A percentile compares a stretch with the other conserved stretches of the same genome.
phyloP scores from a whole-genome alignment of 768 basidiomycete species.

The Calocybe cyanea region DNA sequence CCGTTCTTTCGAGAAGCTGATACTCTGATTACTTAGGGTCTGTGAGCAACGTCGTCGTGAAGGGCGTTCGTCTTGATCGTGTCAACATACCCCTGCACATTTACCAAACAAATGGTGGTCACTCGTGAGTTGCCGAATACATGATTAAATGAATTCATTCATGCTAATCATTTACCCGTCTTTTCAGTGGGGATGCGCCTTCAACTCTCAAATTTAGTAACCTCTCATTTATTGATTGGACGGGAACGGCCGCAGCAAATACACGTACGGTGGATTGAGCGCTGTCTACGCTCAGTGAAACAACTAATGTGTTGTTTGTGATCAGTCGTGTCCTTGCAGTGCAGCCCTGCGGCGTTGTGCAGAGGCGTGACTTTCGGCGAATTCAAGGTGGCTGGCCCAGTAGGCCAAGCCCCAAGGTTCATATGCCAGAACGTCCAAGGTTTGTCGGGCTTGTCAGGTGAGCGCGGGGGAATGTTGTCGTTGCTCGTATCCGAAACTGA shows the following conservation, averaged over 20 bases:
- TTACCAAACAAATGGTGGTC: conserved; percentile 48
- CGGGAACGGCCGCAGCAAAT: conserved; percentile 40
- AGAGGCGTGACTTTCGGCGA: conserved; percentile 36
- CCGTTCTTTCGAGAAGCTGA: no score
- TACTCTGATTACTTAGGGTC: conserved; percentile 29
- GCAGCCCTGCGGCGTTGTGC: conserved; percentile 45
- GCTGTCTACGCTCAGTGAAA: background rate
- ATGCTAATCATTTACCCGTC: no score
- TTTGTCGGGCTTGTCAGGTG: conserved; percentile 31
- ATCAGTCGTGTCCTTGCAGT: conserved; percentile 47
- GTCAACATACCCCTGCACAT: conserved; percentile 45
- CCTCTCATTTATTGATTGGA: conserved; percentile 43
- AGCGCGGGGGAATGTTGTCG: background rate
- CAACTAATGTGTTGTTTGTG: conserved; percentile 1
- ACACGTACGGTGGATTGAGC: conserved; percentile 24
- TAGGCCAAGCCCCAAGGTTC: conserved; percentile 30
- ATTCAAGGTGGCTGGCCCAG: conserved; percentile 36
- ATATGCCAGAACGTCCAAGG: conserved; percentile 46
- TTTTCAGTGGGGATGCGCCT: conserved; percentile 41
- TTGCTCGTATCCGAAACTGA: background rate
- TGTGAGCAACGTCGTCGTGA: conserved; percentile 39
- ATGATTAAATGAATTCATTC: no score
- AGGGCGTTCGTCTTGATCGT: conserved; percentile 42
- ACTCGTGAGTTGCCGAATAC: conserved; percentile 12
- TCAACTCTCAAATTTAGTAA: conserved; percentile 45